phyloP scores from a whole-genome alignment of 352 stramenopile genomes.

The Blastocystis sp. region DNA sequence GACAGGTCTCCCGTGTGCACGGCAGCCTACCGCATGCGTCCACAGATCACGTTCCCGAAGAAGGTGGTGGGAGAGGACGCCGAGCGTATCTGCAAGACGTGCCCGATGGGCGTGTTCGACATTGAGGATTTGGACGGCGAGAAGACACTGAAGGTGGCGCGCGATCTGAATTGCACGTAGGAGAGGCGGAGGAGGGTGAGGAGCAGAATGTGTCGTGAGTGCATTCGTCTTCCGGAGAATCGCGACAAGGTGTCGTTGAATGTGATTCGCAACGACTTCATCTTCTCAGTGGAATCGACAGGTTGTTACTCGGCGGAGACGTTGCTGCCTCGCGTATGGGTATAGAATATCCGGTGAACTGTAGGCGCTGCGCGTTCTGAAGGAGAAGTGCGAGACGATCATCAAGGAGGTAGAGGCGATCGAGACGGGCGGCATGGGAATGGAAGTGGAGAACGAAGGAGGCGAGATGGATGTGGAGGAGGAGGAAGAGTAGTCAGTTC shows the following conservation, averaged over 20 bases:
- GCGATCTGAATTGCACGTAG: conserved; percentile 51
- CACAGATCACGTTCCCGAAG: conserved; percentile 53
- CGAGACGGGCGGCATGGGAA: background rate
- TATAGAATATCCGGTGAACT: background rate
- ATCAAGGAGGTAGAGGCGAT: conserved; percentile 24
- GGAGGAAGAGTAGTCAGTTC: conserved; percentile 34
- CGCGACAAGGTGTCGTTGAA: conserved; percentile 57
- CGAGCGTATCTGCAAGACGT: conserved; percentile 24
- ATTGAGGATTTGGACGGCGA: conserved; percentile 58
- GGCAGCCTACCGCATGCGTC: conserved; percentile 59
- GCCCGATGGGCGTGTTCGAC: conserved; percentile 60
- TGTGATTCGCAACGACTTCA: conserved; percentile 61
- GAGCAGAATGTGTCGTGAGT: conserved; percentile 61
- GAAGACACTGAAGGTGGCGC: background rate
- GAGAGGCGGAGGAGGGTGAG: background rate
- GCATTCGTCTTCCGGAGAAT: conserved; percentile 58
- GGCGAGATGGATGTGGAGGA: conserved; percentile 24
- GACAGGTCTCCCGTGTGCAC: conserved; percentile 60
- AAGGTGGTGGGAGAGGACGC: conserved; percentile 49
- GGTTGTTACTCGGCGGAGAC: conserved; percentile 47
- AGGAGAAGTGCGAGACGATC: conserved; percentile 44
- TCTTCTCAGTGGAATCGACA: conserved; percentile 62
- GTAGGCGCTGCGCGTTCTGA: conserved; percentile 36
- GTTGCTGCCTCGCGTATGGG: conserved; percentile 33
- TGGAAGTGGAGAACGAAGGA: background rate